Conservation (phyloP, 2,329 filamentous ascomycete species). For the Fusarium secorum region DNA sequence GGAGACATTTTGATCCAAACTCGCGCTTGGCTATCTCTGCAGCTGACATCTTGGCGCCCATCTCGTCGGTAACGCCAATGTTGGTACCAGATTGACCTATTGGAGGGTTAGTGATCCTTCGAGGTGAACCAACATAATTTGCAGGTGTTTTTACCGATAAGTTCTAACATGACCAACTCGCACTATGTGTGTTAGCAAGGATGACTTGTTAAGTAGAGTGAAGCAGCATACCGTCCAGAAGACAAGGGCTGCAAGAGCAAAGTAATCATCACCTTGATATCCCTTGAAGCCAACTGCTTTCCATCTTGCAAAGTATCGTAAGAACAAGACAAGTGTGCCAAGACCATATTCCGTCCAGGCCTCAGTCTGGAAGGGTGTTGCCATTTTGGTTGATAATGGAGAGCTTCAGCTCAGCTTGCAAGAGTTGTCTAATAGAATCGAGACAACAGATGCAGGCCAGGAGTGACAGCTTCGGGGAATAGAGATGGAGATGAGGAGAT, state of each 20-base stretch:
- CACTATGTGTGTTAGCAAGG: slow-evolving; percentile 20
- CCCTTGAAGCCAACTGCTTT: slow-evolving; percentile 51
- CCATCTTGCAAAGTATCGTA: slow-evolving; percentile 51
- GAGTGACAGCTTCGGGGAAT: background rate
- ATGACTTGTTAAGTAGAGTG: background rate
- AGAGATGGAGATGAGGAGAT: background rate
- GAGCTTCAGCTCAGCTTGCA: background rate
- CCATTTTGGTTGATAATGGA: slow-evolving; percentile 23
- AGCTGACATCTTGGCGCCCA: slow-evolving; percentile 43
- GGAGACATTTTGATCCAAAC: slow-evolving; percentile 47
- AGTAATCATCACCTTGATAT: slow-evolving; percentile 55
- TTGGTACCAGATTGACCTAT: slow-evolving; percentile 51
- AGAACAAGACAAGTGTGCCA: slow-evolving; percentile 48
- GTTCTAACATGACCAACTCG: slow-evolving; percentile 45
- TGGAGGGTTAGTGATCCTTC: slow-evolving; percentile 12
- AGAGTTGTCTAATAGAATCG: background rate
- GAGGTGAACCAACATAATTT: background rate
- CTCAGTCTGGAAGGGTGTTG: slow-evolving; percentile 54
- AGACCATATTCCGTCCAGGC: slow-evolving; percentile 55
- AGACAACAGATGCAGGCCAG: background rate
- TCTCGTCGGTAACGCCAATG: slow-evolving; percentile 47
- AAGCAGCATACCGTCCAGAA: slow-evolving; percentile 49
- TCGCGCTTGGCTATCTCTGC: slow-evolving; percentile 42
- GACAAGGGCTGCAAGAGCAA: slow-evolving; percentile 47
- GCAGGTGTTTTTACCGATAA: slow-evolving; percentile 42